Evolutionary conservation across 106 monocot genomes (phyloP).

Genomic region (Allium fistulosum): DNA sequence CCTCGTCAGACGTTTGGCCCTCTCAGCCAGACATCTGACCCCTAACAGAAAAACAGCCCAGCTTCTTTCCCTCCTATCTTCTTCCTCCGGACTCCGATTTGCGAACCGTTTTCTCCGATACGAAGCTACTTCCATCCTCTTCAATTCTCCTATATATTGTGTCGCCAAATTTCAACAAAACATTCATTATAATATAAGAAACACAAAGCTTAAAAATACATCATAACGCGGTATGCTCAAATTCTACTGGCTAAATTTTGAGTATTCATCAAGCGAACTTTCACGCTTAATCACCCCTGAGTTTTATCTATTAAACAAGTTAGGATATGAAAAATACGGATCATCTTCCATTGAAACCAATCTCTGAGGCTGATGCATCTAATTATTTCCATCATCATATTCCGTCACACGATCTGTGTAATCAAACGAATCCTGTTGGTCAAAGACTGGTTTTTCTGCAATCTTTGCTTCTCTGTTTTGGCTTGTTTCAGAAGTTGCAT

Average conservation of each 20-base stretch:
- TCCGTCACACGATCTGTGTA: background rate
- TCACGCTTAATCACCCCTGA: constrained; percentile 11
- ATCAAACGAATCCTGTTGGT: constrained; percentile 25
- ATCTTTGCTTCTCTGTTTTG: constrained; percentile 1
- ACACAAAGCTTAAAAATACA: no score
- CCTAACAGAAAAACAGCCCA: no score
- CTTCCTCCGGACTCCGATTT: no score
- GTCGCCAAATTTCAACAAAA: no score
- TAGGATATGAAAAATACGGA: constrained; percentile 85
- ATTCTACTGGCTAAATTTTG: background rate
- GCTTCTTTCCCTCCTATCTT: no score
- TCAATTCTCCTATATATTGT: no score
- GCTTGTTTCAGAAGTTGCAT: constrained; percentile 5
- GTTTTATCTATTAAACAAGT: constrained; percentile 57
- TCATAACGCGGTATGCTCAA: no score
- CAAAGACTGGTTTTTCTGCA: constrained; percentile 20
- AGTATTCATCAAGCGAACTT: constrained; percentile 1
- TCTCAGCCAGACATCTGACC: no score
- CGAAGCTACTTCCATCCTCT: no score
- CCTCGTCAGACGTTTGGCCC: no score
- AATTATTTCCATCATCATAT: background rate
- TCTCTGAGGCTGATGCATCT: constrained; percentile 31
- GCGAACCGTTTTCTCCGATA: no score
- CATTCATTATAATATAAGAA: no score
- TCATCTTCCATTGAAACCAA: constrained; percentile 76